Percentiles rank a stretch among this genome's conserved stretches.
Conservation (phyloP, 2,329 filamentous ascomycete genomes). For the Alternaria sp. region DNA sequence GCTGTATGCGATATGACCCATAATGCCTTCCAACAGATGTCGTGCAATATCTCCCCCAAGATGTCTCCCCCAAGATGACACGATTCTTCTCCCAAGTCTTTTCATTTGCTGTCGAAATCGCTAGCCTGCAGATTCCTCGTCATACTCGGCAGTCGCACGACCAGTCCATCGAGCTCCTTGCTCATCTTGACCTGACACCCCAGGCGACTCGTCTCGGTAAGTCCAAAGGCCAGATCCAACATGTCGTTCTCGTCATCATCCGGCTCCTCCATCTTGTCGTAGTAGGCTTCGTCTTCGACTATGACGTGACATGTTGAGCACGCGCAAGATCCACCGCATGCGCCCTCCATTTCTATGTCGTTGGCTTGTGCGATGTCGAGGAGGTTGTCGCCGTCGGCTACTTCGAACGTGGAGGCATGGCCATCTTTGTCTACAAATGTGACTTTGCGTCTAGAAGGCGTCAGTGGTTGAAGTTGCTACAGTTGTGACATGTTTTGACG, state of each 20-base stretch:
- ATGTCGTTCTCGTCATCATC: slow-evolving; percentile 56
- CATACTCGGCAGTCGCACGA: slow-evolving; percentile 87
- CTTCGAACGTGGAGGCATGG: slow-evolving; percentile 75
- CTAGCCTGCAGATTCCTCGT: slow-evolving; percentile 95
- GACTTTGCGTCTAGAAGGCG: slow-evolving; percentile 71
- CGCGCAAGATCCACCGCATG: slow-evolving; percentile 91
- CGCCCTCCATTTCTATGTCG: slow-evolving; percentile 98
- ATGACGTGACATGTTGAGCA: slow-evolving; percentile 95
- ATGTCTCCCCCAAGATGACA: not conserved
- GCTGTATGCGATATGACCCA: not conserved
- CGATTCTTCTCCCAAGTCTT: not conserved
- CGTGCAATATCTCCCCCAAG: not conserved
- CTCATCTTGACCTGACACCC: slow-evolving; percentile 93
- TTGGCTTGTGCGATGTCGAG: slow-evolving; percentile 94
- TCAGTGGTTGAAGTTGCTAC: slow-evolving; percentile 3
- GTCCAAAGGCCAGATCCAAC: slow-evolving; percentile 84
- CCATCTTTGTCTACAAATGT: slow-evolving; percentile 95
- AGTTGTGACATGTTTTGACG: slow-evolving; percentile 42
- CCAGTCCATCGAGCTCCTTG: slow-evolving; percentile 85
- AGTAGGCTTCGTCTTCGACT: slow-evolving; percentile 74
- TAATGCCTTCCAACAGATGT: not conserved
- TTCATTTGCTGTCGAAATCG: slow-evolving; percentile 67
- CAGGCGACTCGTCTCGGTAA: slow-evolving; percentile 83
- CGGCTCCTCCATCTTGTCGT: slow-evolving; percentile 71
- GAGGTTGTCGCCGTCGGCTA: slow-evolving; percentile 87